Evolutionary conservation across 306 rosid genomes (phyloP), one percentile per base, ranked within the genome.

Genomic region (Fragaria vesca): DNA sequence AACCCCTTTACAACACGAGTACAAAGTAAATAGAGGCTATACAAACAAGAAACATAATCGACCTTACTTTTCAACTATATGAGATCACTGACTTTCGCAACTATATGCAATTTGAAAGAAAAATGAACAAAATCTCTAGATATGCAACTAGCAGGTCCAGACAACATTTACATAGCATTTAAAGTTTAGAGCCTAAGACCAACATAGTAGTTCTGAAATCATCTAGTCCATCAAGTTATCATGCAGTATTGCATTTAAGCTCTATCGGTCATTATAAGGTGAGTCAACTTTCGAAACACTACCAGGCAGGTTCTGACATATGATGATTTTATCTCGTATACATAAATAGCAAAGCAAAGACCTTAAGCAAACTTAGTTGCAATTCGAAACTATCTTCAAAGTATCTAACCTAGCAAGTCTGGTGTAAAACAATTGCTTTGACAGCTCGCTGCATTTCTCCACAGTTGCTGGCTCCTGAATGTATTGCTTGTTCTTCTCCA

Each of bases 401-500:
- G 48, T 50, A 13, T 20, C 26, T 54, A 71, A 92, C 98, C 98
- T 94, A 52, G 98, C 98, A 74, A 94, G 97, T 8, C 97, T 97
- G 66, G 97, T 94, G 83, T 89, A 92, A 26, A 94, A 52, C 85
- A 94, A 87, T 77, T 94, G 97, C 83, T 90, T 94, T 0, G 97
- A 79, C n/a, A 94, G 88, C 45, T 71, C 73, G 48, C 82, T 83
- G 88, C 98, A 94, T 85, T 92, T 94, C 87, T 92, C 98, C 71
- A 88, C 82, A 0, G 98, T 92, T 51, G 97, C 84, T 55, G 98
- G 98, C 15, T 90, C 92, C 89, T 92, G 97, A 86, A 94, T 90
- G 85, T 85, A 82, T 69, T 94, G 91, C 87, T 92, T 94, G 90
- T 94, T 92, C 84, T 94, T 78, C 85, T 92, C 98, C 88, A 92